phyloP scores from a whole-genome alignment of 1,284 basidiomycete species.

The Irpex rosettiformis region DNA sequence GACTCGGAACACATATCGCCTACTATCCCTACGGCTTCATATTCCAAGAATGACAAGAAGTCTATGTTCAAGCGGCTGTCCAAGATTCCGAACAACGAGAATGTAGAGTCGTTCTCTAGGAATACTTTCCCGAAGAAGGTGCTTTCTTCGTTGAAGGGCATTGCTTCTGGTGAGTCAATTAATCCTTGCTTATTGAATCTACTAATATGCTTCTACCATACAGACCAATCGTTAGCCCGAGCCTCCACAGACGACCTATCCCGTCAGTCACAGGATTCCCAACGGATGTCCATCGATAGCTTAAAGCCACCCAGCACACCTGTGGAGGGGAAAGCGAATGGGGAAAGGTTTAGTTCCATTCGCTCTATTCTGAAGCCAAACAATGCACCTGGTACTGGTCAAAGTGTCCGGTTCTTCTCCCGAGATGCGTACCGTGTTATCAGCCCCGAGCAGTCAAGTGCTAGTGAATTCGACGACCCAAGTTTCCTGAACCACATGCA shows the following conservation, averaged over 20 bases:
- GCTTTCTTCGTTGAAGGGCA: conserved; percentile 42
- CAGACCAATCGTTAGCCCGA: conserved; percentile 41
- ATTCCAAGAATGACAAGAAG: conserved; percentile 29
- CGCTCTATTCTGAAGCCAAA: conserved; percentile 68
- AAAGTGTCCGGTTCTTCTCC: conserved; percentile 73
- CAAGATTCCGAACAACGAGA: conserved; percentile 24
- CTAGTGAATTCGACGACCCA: conserved; percentile 34
- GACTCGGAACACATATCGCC: conserved; percentile 33
- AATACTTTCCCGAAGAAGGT: conserved; percentile 48
- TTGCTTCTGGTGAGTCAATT: conserved; percentile 30
- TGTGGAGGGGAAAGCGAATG: conserved; percentile 26
- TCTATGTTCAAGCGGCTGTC: conserved; percentile 37
- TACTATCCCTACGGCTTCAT: conserved; percentile 45
- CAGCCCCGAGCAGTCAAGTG: conserved; percentile 56
- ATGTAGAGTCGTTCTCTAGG: conserved; percentile 6
- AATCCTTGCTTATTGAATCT: background rate
- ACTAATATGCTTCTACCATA: conserved; percentile 14
- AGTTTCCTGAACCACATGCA: conserved; percentile 38
- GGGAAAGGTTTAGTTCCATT: conserved; percentile 42
- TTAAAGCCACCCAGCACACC: conserved; percentile 29
- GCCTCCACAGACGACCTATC: conserved; percentile 30
- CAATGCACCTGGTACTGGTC: conserved; percentile 69
- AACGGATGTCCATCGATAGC: conserved; percentile 20
- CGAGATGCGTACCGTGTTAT: conserved; percentile 60
- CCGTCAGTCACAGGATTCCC: conserved; percentile 23